Evolutionary conservation across 495 filamentous ascomycete genomes (phyloP).

Genomic region (Venustampulla echinocandica): DNA sequence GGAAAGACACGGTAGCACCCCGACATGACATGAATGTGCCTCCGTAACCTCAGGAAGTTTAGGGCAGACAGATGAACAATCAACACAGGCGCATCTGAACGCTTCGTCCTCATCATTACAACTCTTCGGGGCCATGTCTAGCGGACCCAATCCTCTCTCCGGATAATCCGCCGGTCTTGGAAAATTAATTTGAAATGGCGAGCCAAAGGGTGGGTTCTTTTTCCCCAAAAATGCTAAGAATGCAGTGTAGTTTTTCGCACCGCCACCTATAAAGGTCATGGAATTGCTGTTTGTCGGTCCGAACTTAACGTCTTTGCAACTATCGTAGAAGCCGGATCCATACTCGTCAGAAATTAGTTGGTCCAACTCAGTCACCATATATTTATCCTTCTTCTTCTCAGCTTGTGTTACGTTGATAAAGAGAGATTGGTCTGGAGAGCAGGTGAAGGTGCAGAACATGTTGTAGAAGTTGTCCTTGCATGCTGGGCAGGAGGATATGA

Average conservation of each 20-base stretch:
- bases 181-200: slow-evolving; percentile 97
- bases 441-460: slow-evolving; percentile 94
- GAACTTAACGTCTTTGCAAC: slow-evolving; percentile 98
- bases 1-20: slow-evolving; percentile 78
- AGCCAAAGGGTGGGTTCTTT: slow-evolving; percentile 69
- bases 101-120: slow-evolving; percentile 81
- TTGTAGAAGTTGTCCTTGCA: slow-evolving; percentile 98
- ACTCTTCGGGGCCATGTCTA: slow-evolving; percentile 59
- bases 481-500: slow-evolving; percentile 88
- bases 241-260: slow-evolving; percentile 77
- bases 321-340: slow-evolving; percentile 84
- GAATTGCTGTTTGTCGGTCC: slow-evolving; percentile 84
- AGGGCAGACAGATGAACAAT: slow-evolving; percentile 80
- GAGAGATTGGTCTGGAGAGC: slow-evolving; percentile 90
- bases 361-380: slow-evolving; percentile 76
- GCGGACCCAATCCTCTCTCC: slow-evolving; percentile 55
- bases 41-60: slow-evolving; percentile 63
- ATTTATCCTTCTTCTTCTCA: slow-evolving; percentile 54
- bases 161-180: slow-evolving; percentile 47
- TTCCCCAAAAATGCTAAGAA: slow-evolving; percentile 90
- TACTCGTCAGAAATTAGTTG: slow-evolving; percentile 83
- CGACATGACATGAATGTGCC: slow-evolving; percentile 67
- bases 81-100: slow-evolving; percentile 86
- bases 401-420: slow-evolving; percentile 90
- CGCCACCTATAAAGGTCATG: slow-evolving; percentile 92